phyloP scores from a whole-genome alignment of 2,329 filamentous ascomycete species.

The Fusarium tupiense region DNA sequence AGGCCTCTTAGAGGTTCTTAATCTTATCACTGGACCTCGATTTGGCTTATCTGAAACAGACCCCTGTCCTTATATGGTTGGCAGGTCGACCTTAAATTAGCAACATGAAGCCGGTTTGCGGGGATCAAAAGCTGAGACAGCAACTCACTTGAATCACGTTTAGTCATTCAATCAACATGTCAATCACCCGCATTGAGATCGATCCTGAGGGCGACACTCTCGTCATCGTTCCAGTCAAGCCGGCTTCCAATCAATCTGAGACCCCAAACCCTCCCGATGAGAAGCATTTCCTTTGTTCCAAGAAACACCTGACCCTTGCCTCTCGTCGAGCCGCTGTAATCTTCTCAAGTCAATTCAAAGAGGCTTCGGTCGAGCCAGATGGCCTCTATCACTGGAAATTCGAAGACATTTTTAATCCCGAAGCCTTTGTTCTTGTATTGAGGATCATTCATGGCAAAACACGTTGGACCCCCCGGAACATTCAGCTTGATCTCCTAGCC shows the following conservation, averaged over 20 bases:
- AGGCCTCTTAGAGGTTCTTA: no score
- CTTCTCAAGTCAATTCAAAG: neutral
- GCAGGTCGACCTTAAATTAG: no score
- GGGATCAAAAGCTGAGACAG: neutral
- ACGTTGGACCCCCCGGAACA: accelerated
- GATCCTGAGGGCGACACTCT: neutral
- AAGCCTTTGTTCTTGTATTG: neutral
- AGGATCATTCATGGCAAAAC: neutral
- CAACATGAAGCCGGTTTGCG: neutral
- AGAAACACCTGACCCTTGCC: neutral
- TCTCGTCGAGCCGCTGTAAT: neutral
- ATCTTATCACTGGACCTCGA: no score
- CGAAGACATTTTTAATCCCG: accelerated
- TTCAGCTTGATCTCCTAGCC: accelerated
- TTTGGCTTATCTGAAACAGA: no score
- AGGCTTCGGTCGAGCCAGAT: neutral
- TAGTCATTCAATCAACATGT: neutral
- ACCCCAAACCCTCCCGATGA: accelerated
- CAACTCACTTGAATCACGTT: neutral
- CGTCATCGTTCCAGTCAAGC: accelerated
- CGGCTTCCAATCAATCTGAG: neutral
- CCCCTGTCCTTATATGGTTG: no score
- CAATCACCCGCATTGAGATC: neutral
- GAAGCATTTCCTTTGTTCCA: neutral
- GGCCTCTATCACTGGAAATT: neutral